These are phyloP conservation scores for Alternaria novae-zelandiae DNA, from an alignment of 2,329 filamentous ascomycete species.

Conservation along the genomic window DNA sequence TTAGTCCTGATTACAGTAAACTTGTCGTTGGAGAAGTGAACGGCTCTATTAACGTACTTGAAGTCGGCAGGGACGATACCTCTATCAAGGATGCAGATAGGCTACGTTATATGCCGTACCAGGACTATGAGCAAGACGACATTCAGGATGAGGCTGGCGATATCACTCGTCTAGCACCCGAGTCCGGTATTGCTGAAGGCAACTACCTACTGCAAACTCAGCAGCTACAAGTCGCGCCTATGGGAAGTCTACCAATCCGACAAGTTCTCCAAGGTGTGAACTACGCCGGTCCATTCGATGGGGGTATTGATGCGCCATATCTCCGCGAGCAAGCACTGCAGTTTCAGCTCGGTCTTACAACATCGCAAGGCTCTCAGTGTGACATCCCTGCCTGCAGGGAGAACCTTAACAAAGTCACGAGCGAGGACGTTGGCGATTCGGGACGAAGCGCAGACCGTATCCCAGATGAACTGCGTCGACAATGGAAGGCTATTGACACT, in stretches of 20 bases:
- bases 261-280: constrained; percentile 55
- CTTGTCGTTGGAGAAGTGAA: constrained; percentile 65
- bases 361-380: constrained; percentile 26
- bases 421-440: constrained; percentile 50
- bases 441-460: constrained; percentile 51
- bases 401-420: constrained; percentile 40
- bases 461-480: constrained; percentile 45
- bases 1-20: constrained; percentile 62
- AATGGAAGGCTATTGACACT: constrained; percentile 26
- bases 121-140: constrained; percentile 9
- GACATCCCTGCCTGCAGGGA: constrained; percentile 37
- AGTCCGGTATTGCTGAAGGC: constrained; percentile 36
- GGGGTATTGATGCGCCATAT: constrained; percentile 28
- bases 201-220: constrained; percentile 36
- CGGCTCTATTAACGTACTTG: constrained; percentile 61
- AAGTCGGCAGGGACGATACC: constrained; percentile 47
- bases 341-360: constrained; percentile 42
- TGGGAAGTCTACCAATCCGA: constrained; percentile 51
- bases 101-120: constrained; percentile 38
- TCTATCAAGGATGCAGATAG: constrained; percentile 35
- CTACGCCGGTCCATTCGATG: constrained; percentile 51
- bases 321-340: constrained; percentile 36
- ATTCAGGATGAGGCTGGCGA: background rate
- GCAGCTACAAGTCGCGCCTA: constrained; percentile 45
- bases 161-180: constrained; percentile 2